These are phyloP conservation scores for Hortiboletus rubellus DNA, from an alignment of 1,284 basidiomycete genomes.

Conservation along the genomic window DNA sequence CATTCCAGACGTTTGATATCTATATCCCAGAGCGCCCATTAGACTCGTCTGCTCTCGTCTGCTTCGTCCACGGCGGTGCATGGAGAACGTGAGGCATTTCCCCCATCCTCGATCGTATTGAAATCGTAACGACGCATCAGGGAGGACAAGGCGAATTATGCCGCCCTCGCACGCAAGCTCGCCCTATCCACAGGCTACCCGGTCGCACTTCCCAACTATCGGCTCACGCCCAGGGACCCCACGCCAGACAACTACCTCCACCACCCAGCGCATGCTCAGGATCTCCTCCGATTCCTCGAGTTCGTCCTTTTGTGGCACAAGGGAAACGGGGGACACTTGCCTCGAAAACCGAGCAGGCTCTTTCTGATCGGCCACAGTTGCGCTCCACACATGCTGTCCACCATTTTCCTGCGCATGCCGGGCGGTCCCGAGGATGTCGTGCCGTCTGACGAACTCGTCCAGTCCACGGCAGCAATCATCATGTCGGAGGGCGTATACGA, in stretches of 20 bases:
- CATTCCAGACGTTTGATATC: constrained; percentile 49
- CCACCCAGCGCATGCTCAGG: constrained; percentile 72
- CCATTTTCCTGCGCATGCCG: constrained; percentile 60
- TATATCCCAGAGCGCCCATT: constrained; percentile 36
- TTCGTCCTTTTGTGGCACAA: constrained; percentile 46
- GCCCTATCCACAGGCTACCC: constrained; percentile 48
- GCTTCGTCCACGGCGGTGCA: constrained; percentile 78
- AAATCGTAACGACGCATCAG: constrained; percentile 37
- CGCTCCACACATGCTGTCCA: constrained; percentile 74
- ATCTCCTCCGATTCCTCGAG: constrained; percentile 59
- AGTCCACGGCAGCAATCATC: constrained; percentile 53
- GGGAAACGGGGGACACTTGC: constrained; percentile 18
- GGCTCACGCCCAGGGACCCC: constrained; percentile 52
- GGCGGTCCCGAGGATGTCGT: constrained; percentile 34
- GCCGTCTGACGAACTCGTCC: constrained; percentile 49
- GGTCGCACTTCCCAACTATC: constrained; percentile 75
- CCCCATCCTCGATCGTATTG: background rate
- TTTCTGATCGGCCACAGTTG: constrained; percentile 77
- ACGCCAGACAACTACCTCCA: constrained; percentile 42
- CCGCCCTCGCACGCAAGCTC: constrained; percentile 52
- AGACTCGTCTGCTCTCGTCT: constrained; percentile 40
- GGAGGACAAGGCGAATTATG: constrained; percentile 68
- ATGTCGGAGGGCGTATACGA: constrained; percentile 78
- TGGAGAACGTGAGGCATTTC: constrained; percentile 64
- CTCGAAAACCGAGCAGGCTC: constrained; percentile 36